Evolutionary conservation across 1,139 yeast species (phyloP), one percentile per base, ranked within the genome.

Genomic region (Yamadazyma diospyri): DNA sequence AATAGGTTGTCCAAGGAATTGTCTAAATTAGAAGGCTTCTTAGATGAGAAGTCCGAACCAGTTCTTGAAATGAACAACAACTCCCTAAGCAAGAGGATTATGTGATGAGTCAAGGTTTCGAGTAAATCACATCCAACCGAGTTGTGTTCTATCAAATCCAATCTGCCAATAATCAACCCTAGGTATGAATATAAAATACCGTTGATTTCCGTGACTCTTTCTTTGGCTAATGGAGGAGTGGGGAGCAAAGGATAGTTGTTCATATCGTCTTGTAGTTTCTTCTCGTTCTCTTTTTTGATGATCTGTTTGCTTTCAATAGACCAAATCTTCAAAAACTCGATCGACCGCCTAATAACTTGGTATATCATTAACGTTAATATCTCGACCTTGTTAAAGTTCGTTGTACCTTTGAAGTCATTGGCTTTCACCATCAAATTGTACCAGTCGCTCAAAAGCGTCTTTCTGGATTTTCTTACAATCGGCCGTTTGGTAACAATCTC

Each of bases 391-490:
- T 70, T 68, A 33, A 69, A 69, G 39, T 76, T 81, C 23, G 81
- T 69, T 1, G 94, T 80, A 33, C 85, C 81, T 50, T 82, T 79
- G 52, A 79, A 84, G 36, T 84, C 87, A 48, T 84, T 87, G 3
- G 97, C 96, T 47, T 84, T 82, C 7, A 83, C 76, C 74, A 89
- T 88, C 28, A 92, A 64, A 39, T 81, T 83, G 36, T 94, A 89
- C 83, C 97, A 84, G 51, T 89, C 97, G 1, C 95, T 89, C 28
- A 92, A 72, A 37, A 92, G 63, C 14, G 81, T 70, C 56, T 89
- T 89, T 45, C 98, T 72, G 38, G 83, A 71, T 45, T 76, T 81
- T 34, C 94, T 67, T 13, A 92, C 79, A 5, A 75, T 58, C 3
- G 88, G 86, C 29, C 80, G 72, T 39, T 75, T 71, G 40, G 80